Evolutionary conservation across 2,329 filamentous ascomycete species (phyloP).

Genomic region (Emergomyces pasteurianus): DNA sequence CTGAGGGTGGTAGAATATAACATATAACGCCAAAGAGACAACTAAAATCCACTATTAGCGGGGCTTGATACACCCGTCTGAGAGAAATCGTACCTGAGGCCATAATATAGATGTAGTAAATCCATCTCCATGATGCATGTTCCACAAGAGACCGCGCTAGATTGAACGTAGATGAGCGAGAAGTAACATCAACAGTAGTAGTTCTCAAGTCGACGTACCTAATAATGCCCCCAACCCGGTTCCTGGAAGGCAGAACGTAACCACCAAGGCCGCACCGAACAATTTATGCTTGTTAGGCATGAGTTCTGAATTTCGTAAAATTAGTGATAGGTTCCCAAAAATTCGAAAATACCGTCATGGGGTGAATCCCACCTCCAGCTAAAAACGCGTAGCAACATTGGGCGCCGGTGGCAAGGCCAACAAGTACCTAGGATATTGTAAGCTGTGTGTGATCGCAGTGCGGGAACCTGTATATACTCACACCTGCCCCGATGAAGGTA

Average conservation of each 20-base stretch:
- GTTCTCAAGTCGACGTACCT: too few relatives aligned
- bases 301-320: constrained; percentile 12
- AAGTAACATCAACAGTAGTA: too few relatives aligned
- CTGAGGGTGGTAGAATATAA: not conserved
- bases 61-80: not conserved
- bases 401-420: too few relatives aligned
- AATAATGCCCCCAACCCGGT: not conserved
- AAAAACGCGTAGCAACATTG: too few relatives aligned
- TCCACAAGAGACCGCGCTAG: constrained; percentile 1
- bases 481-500: too few relatives aligned
- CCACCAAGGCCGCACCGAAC: not conserved
- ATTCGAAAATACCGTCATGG: too few relatives aligned
- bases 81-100: not conserved
- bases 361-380: too few relatives aligned
- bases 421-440: too few relatives aligned
- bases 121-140: constrained; percentile 2
- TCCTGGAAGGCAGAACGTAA: not conserved
- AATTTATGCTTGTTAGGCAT: constrained; percentile 1
- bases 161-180: not conserved
- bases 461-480: too few relatives aligned
- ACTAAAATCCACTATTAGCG: not conserved
- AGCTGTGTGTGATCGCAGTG: not conserved
- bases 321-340: too few relatives aligned
- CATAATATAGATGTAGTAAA: constrained; percentile 3
- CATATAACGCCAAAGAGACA: not conserved